Conservation (phyloP, 495 filamentous ascomycete genomes). For the Penicillium turbatum region DNA sequence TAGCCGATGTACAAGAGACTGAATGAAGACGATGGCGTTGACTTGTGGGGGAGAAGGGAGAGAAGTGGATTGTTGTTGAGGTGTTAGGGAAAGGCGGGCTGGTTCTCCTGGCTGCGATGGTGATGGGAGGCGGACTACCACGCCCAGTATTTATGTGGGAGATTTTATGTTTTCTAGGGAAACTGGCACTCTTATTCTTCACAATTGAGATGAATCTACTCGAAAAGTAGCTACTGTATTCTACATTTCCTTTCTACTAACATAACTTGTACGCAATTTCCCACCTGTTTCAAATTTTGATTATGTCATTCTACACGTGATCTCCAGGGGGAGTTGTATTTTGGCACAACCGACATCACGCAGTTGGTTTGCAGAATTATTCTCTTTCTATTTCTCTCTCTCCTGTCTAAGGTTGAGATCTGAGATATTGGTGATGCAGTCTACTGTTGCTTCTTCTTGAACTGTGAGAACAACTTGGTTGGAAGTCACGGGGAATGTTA, state of each 20-base stretch:
- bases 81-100: slow-evolving; percentile 27
- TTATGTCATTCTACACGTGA: slow-evolving; percentile 26
- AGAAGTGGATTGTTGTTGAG: slow-evolving; percentile 23
- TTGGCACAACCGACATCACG: slow-evolving; percentile 3
- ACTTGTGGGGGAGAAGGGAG: slow-evolving; percentile 10
- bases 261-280: slow-evolving; percentile 18
- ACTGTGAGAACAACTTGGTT: no score
- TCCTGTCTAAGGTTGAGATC: no score
- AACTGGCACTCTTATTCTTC: neutral
- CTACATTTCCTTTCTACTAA: neutral
- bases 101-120: slow-evolving; percentile 32
- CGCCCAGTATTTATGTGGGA: neutral
- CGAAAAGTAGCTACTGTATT: neutral
- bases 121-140: slow-evolving; percentile 21
- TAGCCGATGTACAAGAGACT: neutral
- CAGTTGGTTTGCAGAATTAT: neutral
- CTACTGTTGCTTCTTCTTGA: no score
- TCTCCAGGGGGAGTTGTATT: neutral
- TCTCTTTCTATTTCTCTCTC: no score
- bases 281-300: slow-evolving; percentile 17
- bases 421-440: no score
- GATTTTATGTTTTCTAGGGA: neutral
- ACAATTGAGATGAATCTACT: slow-evolving; percentile 1
- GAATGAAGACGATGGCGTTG: slow-evolving; percentile 8
- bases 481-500: no score